Evolutionary conservation across 306 rosid genomes (phyloP).

Genomic region (Cajanus cajan): DNA sequence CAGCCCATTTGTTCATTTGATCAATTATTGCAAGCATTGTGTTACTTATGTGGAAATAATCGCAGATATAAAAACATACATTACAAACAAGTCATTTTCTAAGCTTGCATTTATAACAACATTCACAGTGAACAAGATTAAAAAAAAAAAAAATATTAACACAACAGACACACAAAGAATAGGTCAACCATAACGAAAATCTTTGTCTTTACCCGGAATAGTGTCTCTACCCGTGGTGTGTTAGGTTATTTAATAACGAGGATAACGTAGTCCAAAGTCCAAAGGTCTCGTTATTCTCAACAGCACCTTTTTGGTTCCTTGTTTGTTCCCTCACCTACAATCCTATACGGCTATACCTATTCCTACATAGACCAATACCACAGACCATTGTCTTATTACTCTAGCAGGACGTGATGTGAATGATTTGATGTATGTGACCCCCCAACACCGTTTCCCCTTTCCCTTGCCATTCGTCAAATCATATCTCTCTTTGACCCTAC

Average conservation of each 20-base stretch:
- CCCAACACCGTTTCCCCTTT: conserved; percentile 7
- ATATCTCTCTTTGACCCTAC: conserved; percentile 34
- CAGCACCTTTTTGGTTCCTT: neutral
- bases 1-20: neutral
- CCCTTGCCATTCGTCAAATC: conserved; percentile 48
- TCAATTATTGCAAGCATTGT: neutral
- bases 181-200: conserved; percentile 23
- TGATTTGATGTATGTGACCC: conserved; percentile 33
- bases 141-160: neutral
- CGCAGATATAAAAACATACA: neutral
- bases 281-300: conserved; percentile 24
- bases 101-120: neutral
- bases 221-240: neutral
- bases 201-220: conserved; percentile 12
- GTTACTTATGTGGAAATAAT: no score
- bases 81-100: neutral
- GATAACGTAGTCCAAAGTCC: neutral
- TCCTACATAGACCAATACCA: neutral
- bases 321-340: conserved; percentile 14
- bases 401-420: neutral
- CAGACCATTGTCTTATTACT: neutral
- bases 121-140: neutral
- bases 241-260: neutral
- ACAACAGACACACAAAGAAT: neutral
- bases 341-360: neutral